Evolutionary conservation across 768 basidiomycete genomes (phyloP), one percentile per base, ranked within the genome.

Genomic region (Rhodocollybia butyracea): DNA sequence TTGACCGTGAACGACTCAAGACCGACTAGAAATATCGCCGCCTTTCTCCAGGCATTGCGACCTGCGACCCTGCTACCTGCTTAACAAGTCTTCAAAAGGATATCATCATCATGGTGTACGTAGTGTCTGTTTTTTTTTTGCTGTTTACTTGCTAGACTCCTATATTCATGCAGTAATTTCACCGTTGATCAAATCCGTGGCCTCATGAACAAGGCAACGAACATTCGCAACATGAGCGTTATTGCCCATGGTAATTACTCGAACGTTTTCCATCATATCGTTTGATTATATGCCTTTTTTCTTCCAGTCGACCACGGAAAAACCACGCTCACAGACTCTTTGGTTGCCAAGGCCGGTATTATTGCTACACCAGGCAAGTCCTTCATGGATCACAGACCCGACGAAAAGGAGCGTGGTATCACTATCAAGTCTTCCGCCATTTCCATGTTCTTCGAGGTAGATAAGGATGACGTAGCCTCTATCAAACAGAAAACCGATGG

Each of bases 401-500:
- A 99, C 69, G 97, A 99, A 81, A 98, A 96, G 71, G 96, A 98
- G 72, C 94, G 96, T 74, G 97, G 97, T 80, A 98, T 99, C 68
- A 98, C 97, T 51, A 98, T 99, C 78, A 99, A 99, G 78, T 98
- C 95, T 42, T 98, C 96, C 30, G 97, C 95, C 66, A 97, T 99
- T 71, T 97, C 96, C 57, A 98, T 98, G 96, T 98, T 97, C 77
- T 99, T 99, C 71, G 86, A 94, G 78, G 83, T 99, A 67, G 73
- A 81, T 69, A 92, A 96, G 81, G 95, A 96, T 10, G 93, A 98
- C 57, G 67, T 97, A 27, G 61, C 71, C 8, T 78, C 86, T 55
- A 89, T 99, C 73, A 88, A 91, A 72, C 96, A 99, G 79, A 94
- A 98, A 79, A 97, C 94, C 40, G 83, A 85, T 0, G 94, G 94